Evolutionary conservation across 768 basidiomycete species (phyloP).

Genomic region (Sporobolomyces roseus): DNA sequence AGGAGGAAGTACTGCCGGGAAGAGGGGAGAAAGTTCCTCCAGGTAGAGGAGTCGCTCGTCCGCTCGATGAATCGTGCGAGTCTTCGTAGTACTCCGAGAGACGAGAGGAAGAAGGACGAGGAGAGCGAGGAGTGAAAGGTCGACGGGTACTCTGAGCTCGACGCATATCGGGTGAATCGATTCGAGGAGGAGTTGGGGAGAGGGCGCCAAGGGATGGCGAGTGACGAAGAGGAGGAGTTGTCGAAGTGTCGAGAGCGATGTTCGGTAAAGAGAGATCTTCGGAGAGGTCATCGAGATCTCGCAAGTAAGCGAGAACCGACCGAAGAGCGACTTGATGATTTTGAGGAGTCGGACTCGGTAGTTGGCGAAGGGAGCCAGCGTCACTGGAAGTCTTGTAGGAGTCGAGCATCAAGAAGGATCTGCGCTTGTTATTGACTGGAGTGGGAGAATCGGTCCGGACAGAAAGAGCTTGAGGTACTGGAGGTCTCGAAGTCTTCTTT

Average conservation of each 20-base stretch:
- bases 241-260: slow-evolving; percentile 27
- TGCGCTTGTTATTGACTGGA: slow-evolving; percentile 61
- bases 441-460: slow-evolving; percentile 22
- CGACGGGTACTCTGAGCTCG: slow-evolving; percentile 31
- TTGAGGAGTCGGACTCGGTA: slow-evolving; percentile 59
- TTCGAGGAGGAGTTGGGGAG: not conserved
- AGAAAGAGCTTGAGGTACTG: slow-evolving; percentile 4
- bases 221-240: not conserved
- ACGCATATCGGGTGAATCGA: slow-evolving; percentile 19
- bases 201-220: slow-evolving; percentile 14
- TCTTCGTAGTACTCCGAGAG: slow-evolving; percentile 25
- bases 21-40: slow-evolving; percentile 1
- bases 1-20: not conserved
- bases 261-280: slow-evolving; percentile 50
- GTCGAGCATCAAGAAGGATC: slow-evolving; percentile 85
- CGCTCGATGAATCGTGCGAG: not conserved
- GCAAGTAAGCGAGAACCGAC: slow-evolving; percentile 90
- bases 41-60: slow-evolving; percentile 11
- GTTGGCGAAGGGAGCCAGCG: slow-evolving; percentile 32
- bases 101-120: slow-evolving; percentile 7
- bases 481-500: slow-evolving; percentile 15
- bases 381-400: slow-evolving; percentile 57
- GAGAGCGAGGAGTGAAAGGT: not conserved
- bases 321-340: slow-evolving; percentile 54
- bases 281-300: slow-evolving; percentile 89